Base-by-base conservation (phyloP, 805 yeast species). In the Candida railenensis region DNA sequence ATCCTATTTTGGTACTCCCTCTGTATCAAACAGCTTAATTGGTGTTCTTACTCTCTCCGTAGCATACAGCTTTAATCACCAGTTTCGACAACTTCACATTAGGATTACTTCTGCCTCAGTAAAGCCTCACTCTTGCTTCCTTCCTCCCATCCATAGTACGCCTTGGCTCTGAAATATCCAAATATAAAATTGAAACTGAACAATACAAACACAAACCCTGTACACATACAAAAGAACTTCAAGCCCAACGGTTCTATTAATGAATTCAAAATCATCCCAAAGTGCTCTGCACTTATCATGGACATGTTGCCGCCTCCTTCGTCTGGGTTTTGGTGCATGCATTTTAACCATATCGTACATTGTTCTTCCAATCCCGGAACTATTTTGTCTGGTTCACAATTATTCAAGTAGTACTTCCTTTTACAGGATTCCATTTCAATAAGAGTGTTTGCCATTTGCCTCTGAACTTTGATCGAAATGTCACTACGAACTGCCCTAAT, bases 231-330 rank as follows among this genome's bases (percentile, higher is more conserved):
- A 39, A 82, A 68, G 16, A 85, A 79, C 58, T 84, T 82, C 50
- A 76, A 64, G 2, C 88, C 83, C 38, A 87, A 72, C 0, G 89
- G 90, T 52, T 85, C 88, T 16, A 85, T 70, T 45, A 86, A 69
- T 0, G 85, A 77, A 54, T 84, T 83, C 9, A 85, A 53, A 14
- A 85, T 67, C 42, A 78, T 64, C 0, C 90, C 91, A 2, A 86
- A 53, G 0, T 85, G 76, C 46, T 79, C 81, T 1, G 88, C 87
- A 48, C 82, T 76, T 11, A 85, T 67, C 38, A 75, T 71, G 1
- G 88, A 73, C 34, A 57, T 59, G 53, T 81, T 75, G 3, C 83
- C 81, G 3, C 83, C 81, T 1, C 74, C 69, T 45, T 61, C 51
- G 54, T 67, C 53, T 3, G 81, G 80, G 46, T 82, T 80, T 53